These are phyloP conservation scores for Spatholobus suberectus DNA, from an alignment of 306 rosid species.

Conservation along the genomic window DNA sequence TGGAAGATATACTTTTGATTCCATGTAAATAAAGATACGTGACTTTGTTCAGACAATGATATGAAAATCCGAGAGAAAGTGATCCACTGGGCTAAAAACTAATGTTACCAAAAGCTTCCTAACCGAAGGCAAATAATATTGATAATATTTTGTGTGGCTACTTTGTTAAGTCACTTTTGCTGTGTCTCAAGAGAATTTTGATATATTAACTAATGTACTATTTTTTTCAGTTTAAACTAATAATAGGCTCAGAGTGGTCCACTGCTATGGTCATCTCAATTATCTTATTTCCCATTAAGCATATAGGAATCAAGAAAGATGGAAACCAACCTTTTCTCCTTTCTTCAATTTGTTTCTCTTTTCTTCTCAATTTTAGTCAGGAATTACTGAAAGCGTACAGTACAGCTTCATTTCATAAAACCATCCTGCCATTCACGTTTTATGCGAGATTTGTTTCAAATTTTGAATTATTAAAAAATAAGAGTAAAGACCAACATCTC, in stretches of 20 bases:
- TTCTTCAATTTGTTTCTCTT: constrained; percentile 33
- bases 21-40: constrained; percentile 25
- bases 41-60: constrained; percentile 43
- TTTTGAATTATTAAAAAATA: neutral
- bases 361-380: constrained; percentile 34
- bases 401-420: constrained; percentile 17
- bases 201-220: constrained; percentile 29
- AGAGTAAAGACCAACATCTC: too few species aligned
- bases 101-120: constrained; percentile 43
- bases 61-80: constrained; percentile 49
- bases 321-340: constrained; percentile 41
- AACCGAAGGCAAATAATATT: constrained; percentile 40
- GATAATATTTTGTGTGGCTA: constrained; percentile 37
- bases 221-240: constrained; percentile 37
- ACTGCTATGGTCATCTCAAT: constrained; percentile 45
- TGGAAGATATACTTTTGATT: constrained; percentile 17
- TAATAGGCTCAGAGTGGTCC: constrained; percentile 48
- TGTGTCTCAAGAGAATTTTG: constrained; percentile 38
- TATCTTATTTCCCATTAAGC: constrained; percentile 42
- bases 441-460: constrained; percentile 9
- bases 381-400: constrained; percentile 27
- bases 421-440: constrained; percentile 17
- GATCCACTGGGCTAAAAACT: constrained; percentile 43
- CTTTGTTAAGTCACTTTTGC: constrained; percentile 44
- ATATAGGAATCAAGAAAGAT: constrained; percentile 33